Evolutionary conservation across 2,329 filamentous ascomycete genomes (phyloP), one percentile per base, ranked within the genome.

Genomic region (Macrophomina phaseolina): DNA sequence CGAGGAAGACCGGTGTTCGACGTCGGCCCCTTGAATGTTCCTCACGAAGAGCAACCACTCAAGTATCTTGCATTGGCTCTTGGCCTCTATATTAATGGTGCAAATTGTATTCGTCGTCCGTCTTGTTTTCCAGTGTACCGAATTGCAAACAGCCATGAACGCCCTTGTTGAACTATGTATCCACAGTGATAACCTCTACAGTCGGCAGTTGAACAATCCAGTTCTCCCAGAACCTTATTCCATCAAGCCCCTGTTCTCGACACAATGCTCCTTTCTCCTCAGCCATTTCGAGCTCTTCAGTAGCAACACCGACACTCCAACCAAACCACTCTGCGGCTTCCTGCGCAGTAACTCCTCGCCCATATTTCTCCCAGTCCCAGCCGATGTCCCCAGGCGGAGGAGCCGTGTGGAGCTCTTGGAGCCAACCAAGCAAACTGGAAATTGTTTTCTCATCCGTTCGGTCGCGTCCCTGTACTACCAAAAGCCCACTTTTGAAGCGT

Each of bases 241-340:
- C 95, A 77, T 97, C 94, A 14, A 98, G 87, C 4, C 93, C 90
- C 73, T 97, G 94, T 77, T 99, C 95, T 56, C 95, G 89, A 77
- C 94, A 98, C 23, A 99, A 77, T 2, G 89, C 88, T 0, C 95
- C 95, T 66, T 87, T 88, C 77, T 98, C 94, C 78, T 99, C 95
- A 0, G 94, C 94, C 94, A 99, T 97, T 76, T 97, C 92, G 12
- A 99, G 84, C 80, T 99, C 95, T 77, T 98, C 95, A 68, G 91
- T 91, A 1, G 95, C 95, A 28, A 99, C 94, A 8, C 95, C 95
- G 7, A 99, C 90, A 76, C 95, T 98, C 95, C 95, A 99, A 5
- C 94, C 92, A 79, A 99, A 99, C 60, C 88, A 85, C 77, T 96
- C 92, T 0, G 95, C 95, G 0, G 89, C 88, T 74, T 98, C 94